Conservation (phyloP, 2,329 filamentous ascomycete species). For the Boeremia lycopersici region DNA sequence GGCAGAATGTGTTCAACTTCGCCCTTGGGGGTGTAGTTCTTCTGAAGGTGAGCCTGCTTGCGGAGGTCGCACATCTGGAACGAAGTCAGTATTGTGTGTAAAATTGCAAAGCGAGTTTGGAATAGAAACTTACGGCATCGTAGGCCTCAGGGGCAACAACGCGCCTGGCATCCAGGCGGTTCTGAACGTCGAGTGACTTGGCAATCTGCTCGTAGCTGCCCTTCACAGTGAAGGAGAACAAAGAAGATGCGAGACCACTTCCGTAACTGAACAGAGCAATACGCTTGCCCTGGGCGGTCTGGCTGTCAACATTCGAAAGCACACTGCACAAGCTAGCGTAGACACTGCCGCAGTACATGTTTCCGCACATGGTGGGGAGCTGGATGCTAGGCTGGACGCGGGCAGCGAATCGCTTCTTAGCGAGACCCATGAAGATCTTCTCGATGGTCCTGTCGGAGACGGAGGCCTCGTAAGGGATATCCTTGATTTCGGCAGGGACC, state of each 20-base stretch:
- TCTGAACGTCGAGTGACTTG: slow-evolving; percentile 56
- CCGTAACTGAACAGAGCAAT: slow-evolving; percentile 60
- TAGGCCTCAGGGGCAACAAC: slow-evolving; percentile 56
- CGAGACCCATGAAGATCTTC: slow-evolving; percentile 59
- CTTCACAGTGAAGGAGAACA: slow-evolving; percentile 57
- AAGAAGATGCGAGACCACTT: slow-evolving; percentile 57
- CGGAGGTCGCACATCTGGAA: slow-evolving; percentile 58
- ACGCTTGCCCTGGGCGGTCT: slow-evolving; percentile 57
- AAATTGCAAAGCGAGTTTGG: slow-evolving; percentile 11
- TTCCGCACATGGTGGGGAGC: slow-evolving; percentile 60
- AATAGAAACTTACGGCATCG: slow-evolving; percentile 49
- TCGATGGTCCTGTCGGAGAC: slow-evolving; percentile 59
- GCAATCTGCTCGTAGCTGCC: slow-evolving; percentile 55
- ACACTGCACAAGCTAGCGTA: slow-evolving; percentile 58
- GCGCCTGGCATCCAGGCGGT: slow-evolving; percentile 52
- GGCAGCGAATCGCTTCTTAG: slow-evolving; percentile 58
- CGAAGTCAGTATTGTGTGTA: slow-evolving; percentile 32
- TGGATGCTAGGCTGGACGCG: slow-evolving; percentile 58
- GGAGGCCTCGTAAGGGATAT: slow-evolving; percentile 54
- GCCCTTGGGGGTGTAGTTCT: slow-evolving; percentile 55
- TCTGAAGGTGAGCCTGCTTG: slow-evolving; percentile 58
- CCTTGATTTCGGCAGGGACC: slow-evolving; percentile 56
- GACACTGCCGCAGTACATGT: slow-evolving; percentile 62
- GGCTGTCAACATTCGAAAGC: slow-evolving; percentile 53
- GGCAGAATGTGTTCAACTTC: slow-evolving; percentile 52